phyloP scores from a whole-genome alignment of 306 rosid species.

The Carpinus viminea region DNA sequence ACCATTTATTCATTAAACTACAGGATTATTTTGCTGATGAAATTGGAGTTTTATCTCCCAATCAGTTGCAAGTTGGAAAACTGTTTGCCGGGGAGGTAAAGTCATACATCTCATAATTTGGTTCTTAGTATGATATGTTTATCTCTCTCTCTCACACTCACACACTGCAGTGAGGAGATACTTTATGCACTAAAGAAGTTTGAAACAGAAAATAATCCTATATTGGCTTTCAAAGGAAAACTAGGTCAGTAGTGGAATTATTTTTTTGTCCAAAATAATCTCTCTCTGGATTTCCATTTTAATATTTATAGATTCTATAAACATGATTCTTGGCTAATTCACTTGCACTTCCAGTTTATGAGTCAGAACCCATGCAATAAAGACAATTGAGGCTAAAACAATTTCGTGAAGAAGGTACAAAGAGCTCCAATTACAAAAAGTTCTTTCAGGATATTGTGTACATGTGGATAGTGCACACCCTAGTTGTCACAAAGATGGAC shows the following conservation, averaged over 20 bases:
- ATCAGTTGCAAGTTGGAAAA: constrained; percentile 71
- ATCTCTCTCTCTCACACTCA: background rate
- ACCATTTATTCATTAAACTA: constrained; percentile 16
- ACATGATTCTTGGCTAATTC: background rate
- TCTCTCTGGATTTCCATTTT: background rate
- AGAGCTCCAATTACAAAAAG: too few species aligned
- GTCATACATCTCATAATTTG: constrained; percentile 23
- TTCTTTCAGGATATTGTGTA: too few species aligned
- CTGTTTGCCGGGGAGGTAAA: constrained; percentile 89
- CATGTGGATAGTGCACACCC: too few species aligned
- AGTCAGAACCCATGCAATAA: too few species aligned
- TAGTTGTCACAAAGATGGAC: too few species aligned
- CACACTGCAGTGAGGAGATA: too few species aligned
- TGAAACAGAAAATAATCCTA: background rate
- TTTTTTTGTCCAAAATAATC: too few species aligned
- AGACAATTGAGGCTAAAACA: too few species aligned
- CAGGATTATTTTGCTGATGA: constrained; percentile 93
- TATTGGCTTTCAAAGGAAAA: background rate
- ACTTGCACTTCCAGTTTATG: background rate
- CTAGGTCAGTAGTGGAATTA: constrained; percentile 3
- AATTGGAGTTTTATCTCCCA: constrained; percentile 89
- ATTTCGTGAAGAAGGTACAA: too few species aligned
- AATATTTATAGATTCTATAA: background rate
- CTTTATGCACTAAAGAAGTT: too few species aligned
- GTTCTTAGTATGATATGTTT: background rate